Base-by-base conservation (phyloP, 768 basidiomycete species). In the Kwoniella botswanensis region DNA sequence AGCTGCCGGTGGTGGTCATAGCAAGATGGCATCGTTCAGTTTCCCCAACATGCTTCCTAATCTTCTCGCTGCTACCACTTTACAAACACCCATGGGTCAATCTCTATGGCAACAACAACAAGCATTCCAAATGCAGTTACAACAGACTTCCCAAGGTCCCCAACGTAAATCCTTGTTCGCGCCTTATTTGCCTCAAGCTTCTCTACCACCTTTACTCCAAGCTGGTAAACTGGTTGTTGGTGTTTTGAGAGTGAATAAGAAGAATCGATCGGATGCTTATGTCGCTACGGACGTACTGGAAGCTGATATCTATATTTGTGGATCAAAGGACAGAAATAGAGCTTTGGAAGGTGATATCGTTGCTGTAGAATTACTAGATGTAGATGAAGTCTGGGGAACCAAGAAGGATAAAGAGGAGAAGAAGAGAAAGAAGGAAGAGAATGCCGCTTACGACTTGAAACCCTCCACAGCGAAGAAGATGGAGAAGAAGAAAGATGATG, bases 371-470 rank as follows among this genome's bases (percentile, higher is more conserved):
- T 88, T 99, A 56, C 88, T 99, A 66, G 97, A 99, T 77, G 96
- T 98, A 26, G 94, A 98, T 78, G 95, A 98, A 84, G 95, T 97
- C 15, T 86, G 85, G 85, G 91, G 92, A 10, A 97, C 97, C 5
- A 99, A 99, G 88, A 99, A 99, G 85, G 97, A 99, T 86, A 99
- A 99, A 86, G 97, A 98, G 84, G 97, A 98, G 86, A 99, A 99
- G 90, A 98, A 99, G 87, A 88, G 96, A 80, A 98, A 98, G 86
- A 99, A 99, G 88, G 97, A 98, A 85, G 97, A 98, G 85, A 97
- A 95, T 82, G 91, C 94, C 35, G 93, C 94, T 0, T 98, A 94
- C 83, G 96, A 98, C 79, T 81, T 91, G 66, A 77, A 82, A 58
- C 93, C 90, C 83, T 87, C 89, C 6, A 74, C 76, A 24, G 75